Conservation (phyloP, 306 rosid species). For the Clitoria ternatea region DNA sequence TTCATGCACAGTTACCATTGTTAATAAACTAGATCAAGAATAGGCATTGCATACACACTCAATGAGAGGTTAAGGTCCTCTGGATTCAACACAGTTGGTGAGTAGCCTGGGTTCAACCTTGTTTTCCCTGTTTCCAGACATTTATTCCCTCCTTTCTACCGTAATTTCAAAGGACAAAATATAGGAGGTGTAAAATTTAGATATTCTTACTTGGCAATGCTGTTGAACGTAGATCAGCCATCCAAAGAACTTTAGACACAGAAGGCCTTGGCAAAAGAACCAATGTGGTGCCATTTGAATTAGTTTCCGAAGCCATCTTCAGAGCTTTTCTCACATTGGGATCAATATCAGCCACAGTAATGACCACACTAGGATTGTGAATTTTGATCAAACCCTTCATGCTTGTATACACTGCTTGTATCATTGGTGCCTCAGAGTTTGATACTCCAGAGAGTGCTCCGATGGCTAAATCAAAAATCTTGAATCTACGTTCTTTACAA, state of each 20-base stretch:
- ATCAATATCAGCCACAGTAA: slow-evolving; percentile 67
- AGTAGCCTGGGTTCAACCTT: too few species aligned
- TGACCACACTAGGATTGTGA: slow-evolving; percentile 82
- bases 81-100: too few species aligned
- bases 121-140: too few species aligned
- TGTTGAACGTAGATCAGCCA: slow-evolving; percentile 84
- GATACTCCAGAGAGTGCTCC: slow-evolving; percentile 70
- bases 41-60: background rate
- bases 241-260: slow-evolving; percentile 81
- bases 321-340: slow-evolving; percentile 74
- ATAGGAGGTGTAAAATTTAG: too few species aligned
- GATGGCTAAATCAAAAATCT: slow-evolving; percentile 70
- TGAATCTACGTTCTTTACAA: slow-evolving; percentile 78
- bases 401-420: slow-evolving; percentile 80
- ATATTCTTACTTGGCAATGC: slow-evolving; percentile 84
- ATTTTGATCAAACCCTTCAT: slow-evolving; percentile 87
- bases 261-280: slow-evolving; percentile 74
- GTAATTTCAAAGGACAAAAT: too few species aligned
- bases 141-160: too few species aligned
- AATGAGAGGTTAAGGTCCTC: background rate
- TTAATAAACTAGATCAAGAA: background rate
- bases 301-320: slow-evolving; percentile 76
- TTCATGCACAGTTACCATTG: background rate
- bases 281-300: slow-evolving; percentile 51
- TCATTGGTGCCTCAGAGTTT: slow-evolving; percentile 73